Evolutionary conservation across 768 basidiomycete species (phyloP).

Genomic region (Lactarius deliciosus): DNA sequence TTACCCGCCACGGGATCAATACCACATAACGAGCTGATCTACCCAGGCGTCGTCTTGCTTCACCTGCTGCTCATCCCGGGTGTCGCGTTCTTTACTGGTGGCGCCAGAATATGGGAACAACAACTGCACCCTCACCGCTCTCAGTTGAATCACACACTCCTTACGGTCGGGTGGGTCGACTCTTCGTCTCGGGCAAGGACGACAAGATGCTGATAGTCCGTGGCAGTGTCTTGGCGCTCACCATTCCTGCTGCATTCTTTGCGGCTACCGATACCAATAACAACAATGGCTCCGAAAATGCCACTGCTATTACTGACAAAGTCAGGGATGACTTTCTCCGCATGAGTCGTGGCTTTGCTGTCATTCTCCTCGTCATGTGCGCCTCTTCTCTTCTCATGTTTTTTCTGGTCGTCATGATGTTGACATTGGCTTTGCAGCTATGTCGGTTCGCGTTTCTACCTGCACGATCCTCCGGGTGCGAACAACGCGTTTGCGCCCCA

Average conservation of each 20-base stretch:
- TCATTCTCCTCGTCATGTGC: conserved; percentile 62
- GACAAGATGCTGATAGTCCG: neutral
- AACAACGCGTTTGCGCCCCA: conserved; percentile 44
- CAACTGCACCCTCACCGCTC: conserved; percentile 64
- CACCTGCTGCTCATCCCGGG: conserved; percentile 73
- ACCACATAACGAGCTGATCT: neutral
- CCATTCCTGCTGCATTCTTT: conserved; percentile 69
- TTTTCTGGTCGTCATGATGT: neutral
- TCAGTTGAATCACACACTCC: conserved; percentile 65
- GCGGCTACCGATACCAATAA: conserved; percentile 51
- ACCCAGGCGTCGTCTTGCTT: conserved; percentile 62
- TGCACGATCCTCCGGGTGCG: conserved; percentile 69
- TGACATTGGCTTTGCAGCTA: conserved; percentile 44
- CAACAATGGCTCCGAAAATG: conserved; percentile 25
- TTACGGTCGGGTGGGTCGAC: conserved; percentile 60
- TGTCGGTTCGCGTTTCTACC: conserved; percentile 62
- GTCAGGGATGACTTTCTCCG: conserved; percentile 50
- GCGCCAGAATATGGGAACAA: conserved; percentile 63
- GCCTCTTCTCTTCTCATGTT: conserved; percentile 22
- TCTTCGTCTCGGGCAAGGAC: neutral
- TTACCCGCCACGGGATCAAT: neutral
- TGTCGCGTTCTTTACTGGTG: conserved; percentile 65
- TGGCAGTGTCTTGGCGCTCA: conserved; percentile 56
- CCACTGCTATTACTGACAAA: conserved; percentile 42
- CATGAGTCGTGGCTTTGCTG: conserved; percentile 64